These are phyloP conservation scores for Friedmanniomyces endolithicus DNA, from an alignment of 495 filamentous ascomycete species.

Conservation along the genomic window DNA sequence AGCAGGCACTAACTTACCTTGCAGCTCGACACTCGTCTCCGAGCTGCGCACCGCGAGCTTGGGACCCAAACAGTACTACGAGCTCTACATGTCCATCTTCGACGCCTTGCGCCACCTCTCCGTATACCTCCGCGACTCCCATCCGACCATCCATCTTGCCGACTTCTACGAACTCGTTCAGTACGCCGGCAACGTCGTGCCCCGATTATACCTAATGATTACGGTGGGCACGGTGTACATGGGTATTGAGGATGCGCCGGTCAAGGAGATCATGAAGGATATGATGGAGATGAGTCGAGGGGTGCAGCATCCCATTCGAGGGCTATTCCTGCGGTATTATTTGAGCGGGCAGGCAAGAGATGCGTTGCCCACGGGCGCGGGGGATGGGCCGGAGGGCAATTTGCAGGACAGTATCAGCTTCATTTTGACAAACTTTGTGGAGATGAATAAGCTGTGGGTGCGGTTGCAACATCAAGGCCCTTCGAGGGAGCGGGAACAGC, in stretches of 20 bases:
- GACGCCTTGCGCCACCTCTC: constrained; percentile 94
- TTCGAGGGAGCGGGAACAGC: constrained; percentile 80
- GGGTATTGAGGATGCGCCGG: constrained; percentile 93
- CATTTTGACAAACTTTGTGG: constrained; percentile 94
- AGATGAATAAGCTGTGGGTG: constrained; percentile 99
- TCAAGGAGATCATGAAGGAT: constrained; percentile 99
- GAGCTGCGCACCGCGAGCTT: constrained; percentile 92
- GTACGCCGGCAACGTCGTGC: constrained; percentile 97
- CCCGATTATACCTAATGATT: constrained; percentile 94
- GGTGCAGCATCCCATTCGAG: constrained; percentile 90
- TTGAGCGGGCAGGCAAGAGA: constrained; percentile 88
- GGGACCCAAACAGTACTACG: constrained; percentile 97
- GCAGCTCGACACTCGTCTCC: constrained; percentile 88
- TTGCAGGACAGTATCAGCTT: constrained; percentile 96
- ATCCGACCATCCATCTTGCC: constrained; percentile 93
- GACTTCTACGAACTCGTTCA: constrained; percentile 98
- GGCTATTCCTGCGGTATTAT: constrained; percentile 90
- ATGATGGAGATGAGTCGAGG: constrained; percentile 99
- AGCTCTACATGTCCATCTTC: constrained; percentile 98
- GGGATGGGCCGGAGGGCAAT: constrained; percentile 93
- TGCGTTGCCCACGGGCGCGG: constrained; percentile 62
- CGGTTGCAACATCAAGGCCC: constrained; percentile 94
- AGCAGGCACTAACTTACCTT: constrained; percentile 5
- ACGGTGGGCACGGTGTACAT: constrained; percentile 98
- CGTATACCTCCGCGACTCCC: constrained; percentile 89